Conservation (phyloP, 2,329 filamentous ascomycete genomes). For the Colletotrichum cordylinicola region DNA sequence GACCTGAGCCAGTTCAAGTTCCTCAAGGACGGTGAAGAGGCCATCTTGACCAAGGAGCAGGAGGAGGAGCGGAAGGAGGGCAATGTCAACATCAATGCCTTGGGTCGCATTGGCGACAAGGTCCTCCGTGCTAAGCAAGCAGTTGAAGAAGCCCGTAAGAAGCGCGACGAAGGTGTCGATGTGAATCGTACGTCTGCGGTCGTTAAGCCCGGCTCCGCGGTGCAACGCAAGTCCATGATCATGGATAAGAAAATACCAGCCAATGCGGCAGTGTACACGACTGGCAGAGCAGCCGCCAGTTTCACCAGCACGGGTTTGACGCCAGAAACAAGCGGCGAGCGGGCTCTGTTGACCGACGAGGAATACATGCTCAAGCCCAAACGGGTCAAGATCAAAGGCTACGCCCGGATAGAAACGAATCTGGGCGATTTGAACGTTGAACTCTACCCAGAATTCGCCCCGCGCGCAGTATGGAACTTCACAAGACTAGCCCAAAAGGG, state of each 20-base stretch:
- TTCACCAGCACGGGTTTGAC: slow-evolving; percentile 96
- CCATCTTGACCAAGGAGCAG: slow-evolving; percentile 72
- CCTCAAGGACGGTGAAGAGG: slow-evolving; percentile 79
- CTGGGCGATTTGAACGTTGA: slow-evolving; percentile 87
- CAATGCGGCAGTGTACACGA: slow-evolving; percentile 91
- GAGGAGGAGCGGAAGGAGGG: slow-evolving; percentile 69
- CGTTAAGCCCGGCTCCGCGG: slow-evolving; percentile 36
- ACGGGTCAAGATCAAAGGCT: slow-evolving; percentile 88
- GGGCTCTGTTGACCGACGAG: slow-evolving; percentile 88
- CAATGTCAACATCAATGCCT: slow-evolving; percentile 78
- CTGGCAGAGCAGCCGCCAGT: slow-evolving; percentile 87
- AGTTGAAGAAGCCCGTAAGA: slow-evolving; percentile 85
- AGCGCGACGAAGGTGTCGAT: slow-evolving; percentile 67
- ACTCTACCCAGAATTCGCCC: slow-evolving; percentile 88
- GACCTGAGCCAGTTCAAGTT: slow-evolving; percentile 91
- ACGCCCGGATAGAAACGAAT: slow-evolving; percentile 87
- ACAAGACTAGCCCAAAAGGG: slow-evolving; percentile 85
- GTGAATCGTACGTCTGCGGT: slow-evolving; percentile 58
- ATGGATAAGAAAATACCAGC: slow-evolving; percentile 69
- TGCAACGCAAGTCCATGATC: slow-evolving; percentile 49
- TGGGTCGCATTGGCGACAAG: slow-evolving; percentile 81
- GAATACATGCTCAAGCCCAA: slow-evolving; percentile 96
- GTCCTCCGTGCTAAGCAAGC: slow-evolving; percentile 91
- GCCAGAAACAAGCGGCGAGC: slow-evolving; percentile 85
- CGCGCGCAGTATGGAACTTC: slow-evolving; percentile 97